phyloP scores from a whole-genome alignment of 257 asterid genomes.

The Phtheirospermum japonicum region DNA sequence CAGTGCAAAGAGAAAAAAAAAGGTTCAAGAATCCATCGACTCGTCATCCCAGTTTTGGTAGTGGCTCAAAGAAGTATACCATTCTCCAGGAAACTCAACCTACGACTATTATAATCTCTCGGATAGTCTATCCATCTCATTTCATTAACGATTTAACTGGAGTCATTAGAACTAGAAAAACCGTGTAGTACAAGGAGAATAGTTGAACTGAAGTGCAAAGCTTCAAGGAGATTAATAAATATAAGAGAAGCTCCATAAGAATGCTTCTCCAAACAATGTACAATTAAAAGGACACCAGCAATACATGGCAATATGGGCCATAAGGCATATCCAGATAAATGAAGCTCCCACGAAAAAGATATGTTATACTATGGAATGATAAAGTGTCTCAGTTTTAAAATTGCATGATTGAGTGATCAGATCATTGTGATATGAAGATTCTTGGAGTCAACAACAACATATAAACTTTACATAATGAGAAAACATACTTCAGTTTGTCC shows the following conservation, averaged over 20 bases:
- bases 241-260: background rate
- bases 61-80: background rate
- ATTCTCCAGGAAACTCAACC: background rate
- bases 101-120: slow-evolving; percentile 1
- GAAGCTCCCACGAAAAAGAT: background rate
- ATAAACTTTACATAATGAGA: background rate
- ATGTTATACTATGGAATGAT: background rate
- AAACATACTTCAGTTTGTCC: background rate
- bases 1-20: slow-evolving; percentile 65
- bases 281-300: background rate
- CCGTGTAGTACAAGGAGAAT: background rate
- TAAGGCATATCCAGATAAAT: background rate
- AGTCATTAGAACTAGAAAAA: background rate
- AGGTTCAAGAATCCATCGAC: background rate
- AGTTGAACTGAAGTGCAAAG: background rate
- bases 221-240: background rate
- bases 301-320: no score
- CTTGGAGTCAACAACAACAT: background rate
- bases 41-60: background rate
- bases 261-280: background rate
- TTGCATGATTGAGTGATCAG: background rate
- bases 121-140: slow-evolving; percentile 1
- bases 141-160: slow-evolving; percentile 5
- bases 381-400: background rate
- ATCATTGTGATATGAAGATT: background rate